phyloP scores from a whole-genome alignment of 2,329 filamentous ascomycete genomes.

The Alternaria solani region DNA sequence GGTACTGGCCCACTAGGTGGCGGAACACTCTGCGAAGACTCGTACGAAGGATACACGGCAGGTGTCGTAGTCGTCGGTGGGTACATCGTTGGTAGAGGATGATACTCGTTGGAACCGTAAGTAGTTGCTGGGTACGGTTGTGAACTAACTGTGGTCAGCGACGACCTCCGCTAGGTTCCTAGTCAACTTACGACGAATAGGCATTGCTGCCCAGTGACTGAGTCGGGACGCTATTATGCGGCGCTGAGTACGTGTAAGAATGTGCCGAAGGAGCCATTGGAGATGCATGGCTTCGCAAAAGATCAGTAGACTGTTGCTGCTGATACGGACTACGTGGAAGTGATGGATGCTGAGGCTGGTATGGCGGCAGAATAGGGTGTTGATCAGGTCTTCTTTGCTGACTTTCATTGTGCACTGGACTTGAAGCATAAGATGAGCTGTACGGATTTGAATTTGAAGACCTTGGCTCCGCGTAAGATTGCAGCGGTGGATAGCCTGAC shows the following conservation, averaged over 20 bases:
- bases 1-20: constrained; percentile 28
- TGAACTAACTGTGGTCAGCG: constrained; percentile 32
- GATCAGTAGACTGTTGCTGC: constrained; percentile 40
- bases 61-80: constrained; percentile 44
- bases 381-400: constrained; percentile 41
- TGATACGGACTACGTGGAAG: constrained; percentile 46
- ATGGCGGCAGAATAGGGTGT: constrained; percentile 41
- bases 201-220: constrained; percentile 41
- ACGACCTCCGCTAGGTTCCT: background rate
- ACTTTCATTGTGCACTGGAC: constrained; percentile 33
- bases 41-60: constrained; percentile 45
- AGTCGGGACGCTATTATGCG: constrained; percentile 41
- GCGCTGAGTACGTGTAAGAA: constrained; percentile 43
- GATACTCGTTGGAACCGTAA: constrained; percentile 46
- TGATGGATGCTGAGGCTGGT: constrained; percentile 37
- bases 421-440: constrained; percentile 39
- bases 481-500: constrained; percentile 43
- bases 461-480: constrained; percentile 41
- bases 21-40: constrained; percentile 33
- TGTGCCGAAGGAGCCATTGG: constrained; percentile 38
- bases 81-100: constrained; percentile 48
- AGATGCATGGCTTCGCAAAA: constrained; percentile 40
- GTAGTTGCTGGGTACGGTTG: constrained; percentile 45
- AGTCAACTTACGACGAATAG: constrained; percentile 45
- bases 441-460: constrained; percentile 39